Percentiles rank a stretch among this genome's conserved stretches.
phyloP scores from a whole-genome alignment of 2,329 filamentous ascomycete species.

The Clarireedia monteithiana region DNA sequence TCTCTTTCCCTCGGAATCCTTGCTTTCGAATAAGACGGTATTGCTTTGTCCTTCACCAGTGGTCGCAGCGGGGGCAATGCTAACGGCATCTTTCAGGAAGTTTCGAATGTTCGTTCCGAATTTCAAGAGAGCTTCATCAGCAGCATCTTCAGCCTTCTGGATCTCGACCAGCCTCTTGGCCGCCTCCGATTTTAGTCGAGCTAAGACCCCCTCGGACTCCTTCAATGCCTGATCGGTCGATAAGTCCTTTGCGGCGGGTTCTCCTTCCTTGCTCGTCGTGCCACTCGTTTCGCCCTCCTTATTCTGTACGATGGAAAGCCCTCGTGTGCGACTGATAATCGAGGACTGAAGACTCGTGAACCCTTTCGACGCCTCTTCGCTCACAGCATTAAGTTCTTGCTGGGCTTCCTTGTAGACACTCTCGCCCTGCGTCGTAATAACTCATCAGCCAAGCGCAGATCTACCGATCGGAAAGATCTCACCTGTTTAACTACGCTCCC shows the following conservation, averaged over 20 bases:
- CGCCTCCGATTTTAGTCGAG: constrained; percentile 68
- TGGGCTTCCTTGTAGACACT: constrained; percentile 75
- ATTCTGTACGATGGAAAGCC: constrained; percentile 48
- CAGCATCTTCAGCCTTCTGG: constrained; percentile 87
- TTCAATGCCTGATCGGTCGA: constrained; percentile 40
- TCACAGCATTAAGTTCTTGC: constrained; percentile 73
- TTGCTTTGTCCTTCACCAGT: constrained; percentile 40
- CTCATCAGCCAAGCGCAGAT: neutral
- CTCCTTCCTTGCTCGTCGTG: constrained; percentile 18
- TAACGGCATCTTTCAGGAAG: constrained; percentile 86
- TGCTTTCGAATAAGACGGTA: constrained; percentile 84
- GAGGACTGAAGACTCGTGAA: constrained; percentile 62
- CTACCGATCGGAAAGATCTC: constrained; percentile 22
- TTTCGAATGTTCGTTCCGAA: constrained; percentile 86
- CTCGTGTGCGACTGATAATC: constrained; percentile 66
- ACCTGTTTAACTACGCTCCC: constrained; percentile 91
- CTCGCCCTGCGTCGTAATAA: constrained; percentile 53
- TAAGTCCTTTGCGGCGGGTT: constrained; percentile 32
- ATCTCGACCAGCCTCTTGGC: constrained; percentile 81
- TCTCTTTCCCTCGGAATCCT: constrained; percentile 80
- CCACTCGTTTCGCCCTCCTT: constrained; percentile 14
- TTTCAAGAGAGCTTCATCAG: constrained; percentile 86
- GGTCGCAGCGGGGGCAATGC: constrained; percentile 65
- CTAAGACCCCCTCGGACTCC: constrained; percentile 59
- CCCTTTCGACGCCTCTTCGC: constrained; percentile 75